Percentiles rank a stretch among this genome's conserved stretches.
Conservation (phyloP, 192 early-diverging fungal species). For the Podila epigama region DNA sequence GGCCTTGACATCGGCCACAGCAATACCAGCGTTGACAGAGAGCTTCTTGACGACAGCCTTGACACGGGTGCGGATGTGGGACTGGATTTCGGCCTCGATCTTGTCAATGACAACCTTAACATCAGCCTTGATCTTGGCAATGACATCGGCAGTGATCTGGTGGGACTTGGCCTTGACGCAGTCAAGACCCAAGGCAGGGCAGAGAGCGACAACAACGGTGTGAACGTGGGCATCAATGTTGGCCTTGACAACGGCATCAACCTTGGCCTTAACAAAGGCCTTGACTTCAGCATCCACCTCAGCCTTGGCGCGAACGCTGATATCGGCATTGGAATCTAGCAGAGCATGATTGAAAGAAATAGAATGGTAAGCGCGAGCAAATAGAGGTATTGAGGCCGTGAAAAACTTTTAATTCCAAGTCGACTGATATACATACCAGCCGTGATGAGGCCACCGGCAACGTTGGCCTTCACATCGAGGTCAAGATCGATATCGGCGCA, state of each 20-base stretch:
- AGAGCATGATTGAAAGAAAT: neutral
- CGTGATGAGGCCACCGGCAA: slow-evolving; percentile 30
- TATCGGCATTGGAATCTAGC: slow-evolving; percentile 2
- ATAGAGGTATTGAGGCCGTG: neutral
- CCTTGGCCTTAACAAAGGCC: slow-evolving; percentile 10
- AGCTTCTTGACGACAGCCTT: slow-evolving; percentile 12
- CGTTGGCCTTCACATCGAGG: slow-evolving; percentile 5
- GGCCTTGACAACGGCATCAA: slow-evolving; percentile 15
- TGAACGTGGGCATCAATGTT: slow-evolving; percentile 12
- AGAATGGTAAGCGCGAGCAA: neutral
- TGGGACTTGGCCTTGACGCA: slow-evolving; percentile 17
- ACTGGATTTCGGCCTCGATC: slow-evolving; percentile 15
- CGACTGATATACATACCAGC: neutral
- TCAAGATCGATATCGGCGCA: slow-evolving; percentile 33
- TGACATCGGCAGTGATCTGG: slow-evolving; percentile 23
- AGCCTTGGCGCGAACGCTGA: slow-evolving; percentile 15
- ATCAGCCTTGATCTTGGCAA: slow-evolving; percentile 14
- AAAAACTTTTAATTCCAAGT: neutral
- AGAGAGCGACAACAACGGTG: slow-evolving; percentile 5
- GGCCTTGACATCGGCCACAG: neutral
- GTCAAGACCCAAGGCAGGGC: slow-evolving; percentile 7
- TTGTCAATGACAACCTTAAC: neutral
- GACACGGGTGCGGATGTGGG: slow-evolving; percentile 21
- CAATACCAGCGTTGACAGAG: slow-evolving; percentile 17
- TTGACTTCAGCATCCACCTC: slow-evolving; percentile 19